Base-by-base conservation (phyloP, 2,329 filamentous ascomycete genomes). In the Colletotrichum eremochloae region DNA sequence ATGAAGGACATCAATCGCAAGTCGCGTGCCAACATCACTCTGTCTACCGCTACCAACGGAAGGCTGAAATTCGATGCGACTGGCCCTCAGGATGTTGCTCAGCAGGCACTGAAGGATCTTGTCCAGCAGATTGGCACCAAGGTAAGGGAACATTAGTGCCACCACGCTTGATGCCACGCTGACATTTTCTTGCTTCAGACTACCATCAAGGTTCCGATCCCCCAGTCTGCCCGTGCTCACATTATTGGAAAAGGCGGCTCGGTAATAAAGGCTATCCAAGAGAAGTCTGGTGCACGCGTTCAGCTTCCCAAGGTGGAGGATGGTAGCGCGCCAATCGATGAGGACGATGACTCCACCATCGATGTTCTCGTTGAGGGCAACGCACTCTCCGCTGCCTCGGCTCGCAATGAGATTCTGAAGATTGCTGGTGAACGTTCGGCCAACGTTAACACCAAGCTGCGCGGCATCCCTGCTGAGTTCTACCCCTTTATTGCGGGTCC, bases 161-260 rank as follows among this genome's bases (percentile, higher is more conserved):
- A 33, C 14, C 15, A 20, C 24, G 14, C 9, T 29, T 18, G 20
- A 20, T 9, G 18, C 8, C 14, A 48, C 20, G 18, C n/a, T 36
- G 31, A 48, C 20, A 38, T 33, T 36, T 9, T 63, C 18, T 44
- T 50, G 18, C n/a, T 33, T 36, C 71, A 87, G 84, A 84, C 85
- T 76, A 83, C 85, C n/a, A 87, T 94, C 79, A 92, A 91, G 75
- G 90, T 98, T 61, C 87, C 93, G 2, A 92, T 99, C 75, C 96
- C 96, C 64, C 89, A 92, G 61, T 96, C 94, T 50, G 90, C 94
- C 31, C 91, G 95, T 74, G 90, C 95, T 65, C 93, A 96, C 82
- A 95, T 99, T 82, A 98, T 99, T 80, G 97, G 96, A 77, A 95
- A 94, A 79, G 92, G 93, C 79, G 97, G 97, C 71, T 90, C 94